Evolutionary conservation across 1,284 basidiomycete species (phyloP).

Genomic region (Golubevia pallescens): DNA sequence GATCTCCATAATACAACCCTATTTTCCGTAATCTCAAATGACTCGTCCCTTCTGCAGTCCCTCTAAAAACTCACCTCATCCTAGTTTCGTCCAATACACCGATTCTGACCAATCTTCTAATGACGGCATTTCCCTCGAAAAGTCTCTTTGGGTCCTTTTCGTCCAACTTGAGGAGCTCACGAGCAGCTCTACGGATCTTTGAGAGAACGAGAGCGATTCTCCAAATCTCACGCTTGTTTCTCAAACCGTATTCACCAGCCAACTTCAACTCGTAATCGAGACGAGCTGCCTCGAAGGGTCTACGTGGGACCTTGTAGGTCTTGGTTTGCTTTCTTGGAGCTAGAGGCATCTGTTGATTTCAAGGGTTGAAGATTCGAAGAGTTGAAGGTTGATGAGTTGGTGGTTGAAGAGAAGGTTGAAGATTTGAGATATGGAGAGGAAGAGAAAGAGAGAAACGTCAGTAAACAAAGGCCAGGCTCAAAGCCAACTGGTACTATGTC

Average conservation of each 20-base stretch:
- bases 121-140: constrained; percentile 64
- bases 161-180: constrained; percentile 65
- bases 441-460: too few species aligned
- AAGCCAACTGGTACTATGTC: too few species aligned
- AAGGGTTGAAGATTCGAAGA: too few species aligned
- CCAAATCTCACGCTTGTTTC: constrained; percentile 65
- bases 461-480: too few species aligned
- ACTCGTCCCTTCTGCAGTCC: too few species aligned
- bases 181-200: constrained; percentile 64
- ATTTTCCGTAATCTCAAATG: too few species aligned
- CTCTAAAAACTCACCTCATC: constrained; percentile 38
- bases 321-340: constrained; percentile 62
- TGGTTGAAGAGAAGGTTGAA: too few species aligned
- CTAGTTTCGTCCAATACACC: constrained; percentile 64
- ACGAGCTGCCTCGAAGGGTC: constrained; percentile 62
- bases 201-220: constrained; percentile 60
- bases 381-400: too few species aligned
- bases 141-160: constrained; percentile 65
- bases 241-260: constrained; percentile 64
- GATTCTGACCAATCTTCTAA: constrained; percentile 63
- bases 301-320: constrained; percentile 65
- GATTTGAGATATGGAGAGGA: too few species aligned
- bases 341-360: constrained; percentile 25
- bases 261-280: constrained; percentile 64
- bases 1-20: too few species aligned